A percentile compares a stretch with the other conserved stretches of the same genome.
phyloP scores from a whole-genome alignment of 768 basidiomycete species.

The Fomitopsis pulvina region DNA sequence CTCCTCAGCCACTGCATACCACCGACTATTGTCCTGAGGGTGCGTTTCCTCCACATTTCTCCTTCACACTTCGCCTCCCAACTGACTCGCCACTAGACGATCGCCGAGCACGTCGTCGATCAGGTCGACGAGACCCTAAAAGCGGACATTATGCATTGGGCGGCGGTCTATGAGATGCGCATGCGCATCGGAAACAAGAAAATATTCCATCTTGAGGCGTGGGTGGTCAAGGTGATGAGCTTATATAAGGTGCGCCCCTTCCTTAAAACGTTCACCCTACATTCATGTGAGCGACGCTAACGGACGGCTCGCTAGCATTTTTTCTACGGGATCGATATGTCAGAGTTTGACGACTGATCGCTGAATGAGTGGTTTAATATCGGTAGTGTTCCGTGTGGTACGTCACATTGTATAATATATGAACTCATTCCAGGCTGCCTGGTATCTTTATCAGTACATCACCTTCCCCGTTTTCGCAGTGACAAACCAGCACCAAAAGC shows the following conservation, averaged over 20 bases:
- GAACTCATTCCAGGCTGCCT: too few relatives aligned
- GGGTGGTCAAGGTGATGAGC: conserved; percentile 95
- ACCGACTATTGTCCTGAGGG: conserved; percentile 86
- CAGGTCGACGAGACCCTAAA: conserved; percentile 87
- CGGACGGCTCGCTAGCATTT: conserved; percentile 38
- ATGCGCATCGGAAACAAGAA: conserved; percentile 91
- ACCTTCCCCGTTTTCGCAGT: too few relatives aligned
- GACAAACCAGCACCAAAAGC: too few relatives aligned
- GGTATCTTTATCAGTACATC: too few relatives aligned
- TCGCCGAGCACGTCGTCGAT: conserved; percentile 82
- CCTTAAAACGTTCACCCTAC: not conserved
- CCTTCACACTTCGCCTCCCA: not conserved
- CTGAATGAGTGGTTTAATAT: not conserved
- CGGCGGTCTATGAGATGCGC: conserved; percentile 94
- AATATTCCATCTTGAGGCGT: conserved; percentile 96
- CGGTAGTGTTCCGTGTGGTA: not conserved
- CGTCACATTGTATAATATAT: not conserved
- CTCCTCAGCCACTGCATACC: conserved; percentile 96
- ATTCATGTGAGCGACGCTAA: not conserved
- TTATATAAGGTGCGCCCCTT: conserved; percentile 64
- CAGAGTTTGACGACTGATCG: conserved; percentile 38
- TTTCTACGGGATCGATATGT: conserved; percentile 55
- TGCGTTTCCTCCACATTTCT: conserved; percentile 26
- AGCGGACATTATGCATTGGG: conserved; percentile 95
- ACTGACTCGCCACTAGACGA: conserved; percentile 50